Conservation (phyloP, 163 green algal genomes). For the Chloromonas sp. region DNA sequence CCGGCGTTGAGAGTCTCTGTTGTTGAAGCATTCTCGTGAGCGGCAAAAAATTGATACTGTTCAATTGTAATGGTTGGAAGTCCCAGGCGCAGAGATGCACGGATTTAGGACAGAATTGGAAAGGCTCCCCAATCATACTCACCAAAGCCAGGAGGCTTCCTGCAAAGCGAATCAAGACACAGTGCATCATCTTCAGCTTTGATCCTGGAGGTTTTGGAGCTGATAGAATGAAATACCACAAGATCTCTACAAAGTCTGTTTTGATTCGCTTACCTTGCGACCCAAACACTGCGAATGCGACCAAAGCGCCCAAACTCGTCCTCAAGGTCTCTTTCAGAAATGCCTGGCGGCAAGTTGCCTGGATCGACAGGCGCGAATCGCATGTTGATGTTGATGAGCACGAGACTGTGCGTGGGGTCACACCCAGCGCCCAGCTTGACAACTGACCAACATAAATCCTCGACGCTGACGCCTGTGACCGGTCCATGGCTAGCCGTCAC, state of each 20-base stretch:
- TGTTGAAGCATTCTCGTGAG: no score
- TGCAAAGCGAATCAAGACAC: not conserved
- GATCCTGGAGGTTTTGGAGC: no score
- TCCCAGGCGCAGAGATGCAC: no score
- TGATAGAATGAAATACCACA: no score
- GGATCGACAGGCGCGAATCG: not conserved
- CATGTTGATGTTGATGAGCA: no score
- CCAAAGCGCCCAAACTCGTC: conserved; percentile 26
- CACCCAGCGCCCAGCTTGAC: no score
- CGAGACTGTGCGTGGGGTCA: no score
- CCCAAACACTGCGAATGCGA: conserved; percentile 20
- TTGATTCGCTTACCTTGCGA: conserved; percentile 10
- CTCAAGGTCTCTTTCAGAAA: conserved; percentile 17
- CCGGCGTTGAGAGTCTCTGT: no score
- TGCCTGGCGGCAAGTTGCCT: conserved; percentile 20
- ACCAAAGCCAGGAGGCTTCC: conserved; percentile 13
- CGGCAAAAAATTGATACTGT: no score
- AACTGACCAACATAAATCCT: not conserved
- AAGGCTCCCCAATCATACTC: not conserved
- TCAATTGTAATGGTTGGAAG: no score
- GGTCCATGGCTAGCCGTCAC: not conserved
- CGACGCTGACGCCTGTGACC: not conserved
- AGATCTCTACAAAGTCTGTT: not conserved
- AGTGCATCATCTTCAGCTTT: not conserved
- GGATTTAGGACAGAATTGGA: no score